phyloP scores from a whole-genome alignment of 768 basidiomycete genomes.

The Lactarius psammicola region DNA sequence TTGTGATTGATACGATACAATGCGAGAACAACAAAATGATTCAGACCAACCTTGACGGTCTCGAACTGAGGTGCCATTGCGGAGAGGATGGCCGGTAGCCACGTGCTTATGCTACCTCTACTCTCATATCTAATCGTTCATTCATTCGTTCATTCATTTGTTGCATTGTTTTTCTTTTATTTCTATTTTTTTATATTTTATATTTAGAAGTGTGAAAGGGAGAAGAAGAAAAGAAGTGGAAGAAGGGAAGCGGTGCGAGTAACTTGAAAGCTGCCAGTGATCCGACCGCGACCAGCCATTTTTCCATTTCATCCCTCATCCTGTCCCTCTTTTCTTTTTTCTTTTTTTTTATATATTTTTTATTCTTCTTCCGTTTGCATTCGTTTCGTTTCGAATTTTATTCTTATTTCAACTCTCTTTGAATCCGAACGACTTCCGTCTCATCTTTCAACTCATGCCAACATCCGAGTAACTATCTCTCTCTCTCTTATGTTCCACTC shows the following conservation, averaged over 20 bases:
- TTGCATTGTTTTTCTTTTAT: background rate
- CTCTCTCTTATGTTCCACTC: background rate
- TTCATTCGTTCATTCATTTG: background rate
- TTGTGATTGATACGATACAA: slow-evolving; percentile 13
- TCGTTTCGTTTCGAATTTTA: background rate
- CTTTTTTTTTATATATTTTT: background rate
- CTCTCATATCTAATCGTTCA: background rate
- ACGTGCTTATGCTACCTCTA: slow-evolving; percentile 7
- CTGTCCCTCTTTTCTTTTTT: background rate
- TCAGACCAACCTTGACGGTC: slow-evolving; percentile 54
- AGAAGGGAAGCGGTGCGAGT: slow-evolving; percentile 1
- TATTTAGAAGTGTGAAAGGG: background rate
- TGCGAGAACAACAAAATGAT: background rate
- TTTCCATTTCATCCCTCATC: background rate
- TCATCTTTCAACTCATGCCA: slow-evolving; percentile 11
- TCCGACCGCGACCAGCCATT: background rate
- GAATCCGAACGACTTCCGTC: background rate
- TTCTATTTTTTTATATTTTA: background rate
- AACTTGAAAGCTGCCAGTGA: slow-evolving; percentile 4
- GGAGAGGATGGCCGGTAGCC: slow-evolving; percentile 9
- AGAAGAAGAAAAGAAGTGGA: background rate
- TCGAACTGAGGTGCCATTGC: slow-evolving; percentile 63
- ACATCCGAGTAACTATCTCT: slow-evolving; percentile 15
- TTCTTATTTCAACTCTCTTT: slow-evolving; percentile 10
- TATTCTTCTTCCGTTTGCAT: background rate